Evolutionary conservation across 2,329 filamentous ascomycete genomes (phyloP).

Genomic region (Pseudofabraea citricarpa): DNA sequence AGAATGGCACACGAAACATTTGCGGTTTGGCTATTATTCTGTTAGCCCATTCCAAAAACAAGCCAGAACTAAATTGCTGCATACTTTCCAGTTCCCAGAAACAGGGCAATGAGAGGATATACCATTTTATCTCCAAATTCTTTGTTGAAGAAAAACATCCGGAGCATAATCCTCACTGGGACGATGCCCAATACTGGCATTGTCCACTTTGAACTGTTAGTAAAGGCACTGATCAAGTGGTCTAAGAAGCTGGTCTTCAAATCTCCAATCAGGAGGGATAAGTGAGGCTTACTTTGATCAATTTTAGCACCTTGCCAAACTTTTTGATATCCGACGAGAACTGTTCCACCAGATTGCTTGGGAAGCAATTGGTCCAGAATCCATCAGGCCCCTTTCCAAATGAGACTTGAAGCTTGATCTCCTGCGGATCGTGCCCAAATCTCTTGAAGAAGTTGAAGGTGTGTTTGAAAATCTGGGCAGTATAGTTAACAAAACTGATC

Average conservation of each 20-base stretch:
- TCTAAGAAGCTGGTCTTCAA: no score
- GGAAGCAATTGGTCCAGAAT: conserved; percentile 65
- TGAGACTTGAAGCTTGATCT: conserved; percentile 56
- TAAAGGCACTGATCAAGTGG: no score
- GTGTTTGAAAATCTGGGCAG: conserved; percentile 57
- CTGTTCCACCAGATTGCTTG: conserved; percentile 50
- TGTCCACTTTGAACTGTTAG: no score
- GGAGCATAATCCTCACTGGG: conserved; percentile 60
- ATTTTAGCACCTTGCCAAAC: conserved; percentile 50
- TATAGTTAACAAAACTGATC: no score
- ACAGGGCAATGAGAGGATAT: conserved; percentile 66
- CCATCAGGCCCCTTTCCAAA: conserved; percentile 54
- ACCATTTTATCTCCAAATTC: conserved; percentile 70
- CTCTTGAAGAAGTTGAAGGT: conserved; percentile 60
- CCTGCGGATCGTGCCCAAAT: conserved; percentile 50
- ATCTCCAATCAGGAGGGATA: no score
- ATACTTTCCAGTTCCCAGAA: conserved; percentile 57
- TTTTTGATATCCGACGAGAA: conserved; percentile 51
- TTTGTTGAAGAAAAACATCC: conserved; percentile 62
- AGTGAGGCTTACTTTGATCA: conserved; percentile 38
- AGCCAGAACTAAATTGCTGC: not conserved
- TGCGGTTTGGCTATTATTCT: conserved; percentile 56
- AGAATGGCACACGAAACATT: conserved; percentile 67
- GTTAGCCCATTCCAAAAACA: not conserved
- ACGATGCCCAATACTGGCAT: conserved; percentile 55